These are phyloP conservation scores for Penicillium tannophilum DNA, from an alignment of 495 filamentous ascomycete genomes.

Conservation along the genomic window DNA sequence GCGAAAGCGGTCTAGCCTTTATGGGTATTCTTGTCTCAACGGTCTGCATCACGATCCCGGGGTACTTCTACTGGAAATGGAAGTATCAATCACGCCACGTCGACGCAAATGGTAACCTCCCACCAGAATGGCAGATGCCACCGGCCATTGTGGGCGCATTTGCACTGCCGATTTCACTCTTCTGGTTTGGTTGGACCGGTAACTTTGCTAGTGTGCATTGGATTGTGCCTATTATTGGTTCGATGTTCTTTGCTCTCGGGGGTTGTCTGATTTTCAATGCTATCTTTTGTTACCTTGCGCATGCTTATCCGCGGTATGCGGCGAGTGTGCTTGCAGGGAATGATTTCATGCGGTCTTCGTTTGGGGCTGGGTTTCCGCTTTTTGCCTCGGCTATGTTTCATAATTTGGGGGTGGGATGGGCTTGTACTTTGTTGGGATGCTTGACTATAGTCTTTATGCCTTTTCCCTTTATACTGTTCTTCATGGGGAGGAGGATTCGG, in stretches of 20 bases:
- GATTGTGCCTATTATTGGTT: conserved; percentile 62
- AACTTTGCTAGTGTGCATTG: conserved; percentile 53
- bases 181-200: conserved; percentile 65
- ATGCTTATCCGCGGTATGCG: conserved; percentile 46
- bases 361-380: conserved; percentile 54
- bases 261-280: conserved; percentile 59
- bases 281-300: conserved; percentile 49
- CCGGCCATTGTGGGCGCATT: conserved; percentile 49
- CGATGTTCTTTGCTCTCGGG: conserved; percentile 53
- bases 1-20: conserved; percentile 51
- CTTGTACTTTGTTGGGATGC: conserved; percentile 61
- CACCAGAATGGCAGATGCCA: conserved; percentile 51
- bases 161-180: conserved; percentile 54
- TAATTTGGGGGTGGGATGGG: conserved; percentile 64
- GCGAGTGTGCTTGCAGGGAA: conserved; percentile 55
- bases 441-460: conserved; percentile 46
- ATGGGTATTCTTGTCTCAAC: conserved; percentile 49
- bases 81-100: conserved; percentile 41
- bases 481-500: conserved; percentile 30
- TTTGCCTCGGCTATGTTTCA: conserved; percentile 54
- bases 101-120: conserved; percentile 36
- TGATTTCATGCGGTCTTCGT: conserved; percentile 47
- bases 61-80: conserved; percentile 50
- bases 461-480: conserved; percentile 41
- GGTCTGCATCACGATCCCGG: conserved; percentile 38